A percentile compares a stretch with the other conserved stretches of the same genome.
Evolutionary conservation across 805 yeast genomes (phyloP).

Genomic region (Kockiozyma suomiensis): DNA sequence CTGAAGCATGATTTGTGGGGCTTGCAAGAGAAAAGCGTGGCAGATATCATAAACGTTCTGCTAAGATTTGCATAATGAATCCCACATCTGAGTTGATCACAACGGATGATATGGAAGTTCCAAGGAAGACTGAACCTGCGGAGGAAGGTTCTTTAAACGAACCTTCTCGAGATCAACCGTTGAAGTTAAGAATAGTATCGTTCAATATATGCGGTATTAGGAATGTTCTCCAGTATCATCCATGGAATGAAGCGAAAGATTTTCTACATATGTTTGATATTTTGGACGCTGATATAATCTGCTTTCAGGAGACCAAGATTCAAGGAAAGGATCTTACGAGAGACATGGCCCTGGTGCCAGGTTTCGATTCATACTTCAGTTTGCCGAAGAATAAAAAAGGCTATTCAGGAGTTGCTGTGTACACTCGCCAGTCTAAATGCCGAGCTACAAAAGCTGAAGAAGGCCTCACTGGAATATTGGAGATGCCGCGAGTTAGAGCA

Average conservation of each 20-base stretch:
- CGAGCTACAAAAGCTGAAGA: constrained; percentile 67
- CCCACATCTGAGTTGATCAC: too few species aligned
- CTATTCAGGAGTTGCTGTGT: constrained; percentile 89
- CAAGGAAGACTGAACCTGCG: too few species aligned
- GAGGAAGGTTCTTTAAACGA: too few species aligned
- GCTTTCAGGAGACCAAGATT: constrained; percentile 84
- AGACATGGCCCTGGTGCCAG: constrained; percentile 55
- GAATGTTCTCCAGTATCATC: constrained; percentile 78
- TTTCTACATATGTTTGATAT: constrained; percentile 52
- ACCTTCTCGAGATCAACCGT: too few species aligned
- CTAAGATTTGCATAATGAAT: too few species aligned
- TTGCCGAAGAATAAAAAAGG: constrained; percentile 74
- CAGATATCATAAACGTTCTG: too few species aligned
- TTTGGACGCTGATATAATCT: constrained; percentile 72
- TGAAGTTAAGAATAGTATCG: constrained; percentile 54
- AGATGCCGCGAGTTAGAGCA: too few species aligned
- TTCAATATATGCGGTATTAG: constrained; percentile 86
- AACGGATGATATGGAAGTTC: too few species aligned
- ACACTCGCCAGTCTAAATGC: constrained; percentile 55
- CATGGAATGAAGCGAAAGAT: constrained; percentile 65
- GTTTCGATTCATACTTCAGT: constrained; percentile 67
- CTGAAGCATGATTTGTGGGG: too few species aligned
- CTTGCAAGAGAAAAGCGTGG: too few species aligned
- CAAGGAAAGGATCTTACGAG: constrained; percentile 53
- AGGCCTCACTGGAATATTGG: constrained; percentile 77